These are phyloP conservation scores for Dothistroma septosporum DNA, from an alignment of 2,329 filamentous ascomycete species.

Conservation along the genomic window DNA sequence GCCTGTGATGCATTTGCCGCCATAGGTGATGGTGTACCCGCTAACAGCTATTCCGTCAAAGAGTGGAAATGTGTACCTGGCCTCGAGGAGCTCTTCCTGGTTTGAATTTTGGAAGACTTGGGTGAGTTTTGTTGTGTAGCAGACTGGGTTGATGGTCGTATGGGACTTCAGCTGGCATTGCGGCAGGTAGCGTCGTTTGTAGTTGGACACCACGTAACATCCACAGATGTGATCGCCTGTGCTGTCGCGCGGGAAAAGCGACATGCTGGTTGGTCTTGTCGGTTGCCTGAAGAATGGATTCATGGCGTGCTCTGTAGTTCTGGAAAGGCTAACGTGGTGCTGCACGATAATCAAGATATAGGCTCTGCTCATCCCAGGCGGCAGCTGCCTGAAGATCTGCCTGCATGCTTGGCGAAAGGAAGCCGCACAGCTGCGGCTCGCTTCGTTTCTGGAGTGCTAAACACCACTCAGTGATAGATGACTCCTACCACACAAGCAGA, in stretches of 20 bases:
- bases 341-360: not conserved
- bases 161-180: constrained; percentile 56
- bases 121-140: constrained; percentile 48
- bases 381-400: not conserved
- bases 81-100: constrained; percentile 47
- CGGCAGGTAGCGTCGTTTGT: constrained; percentile 49
- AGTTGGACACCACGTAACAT: constrained; percentile 24
- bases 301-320: not conserved
- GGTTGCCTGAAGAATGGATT: not conserved
- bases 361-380: not conserved
- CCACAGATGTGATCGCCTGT: constrained; percentile 28
- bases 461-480: not conserved
- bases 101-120: constrained; percentile 62
- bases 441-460: not conserved
- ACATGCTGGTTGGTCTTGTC: not conserved
- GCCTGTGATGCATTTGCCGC: constrained; percentile 57
- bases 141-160: constrained; percentile 57
- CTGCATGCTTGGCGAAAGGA: not conserved
- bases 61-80: constrained; percentile 65
- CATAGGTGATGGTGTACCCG: constrained; percentile 62
- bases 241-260: not conserved
- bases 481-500: not conserved
- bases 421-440: not conserved
- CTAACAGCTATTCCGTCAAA: constrained; percentile 70
- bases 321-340: not conserved